Base-by-base conservation (phyloP, 805 yeast species). In the Kluyveromyces wickerhamii region DNA sequence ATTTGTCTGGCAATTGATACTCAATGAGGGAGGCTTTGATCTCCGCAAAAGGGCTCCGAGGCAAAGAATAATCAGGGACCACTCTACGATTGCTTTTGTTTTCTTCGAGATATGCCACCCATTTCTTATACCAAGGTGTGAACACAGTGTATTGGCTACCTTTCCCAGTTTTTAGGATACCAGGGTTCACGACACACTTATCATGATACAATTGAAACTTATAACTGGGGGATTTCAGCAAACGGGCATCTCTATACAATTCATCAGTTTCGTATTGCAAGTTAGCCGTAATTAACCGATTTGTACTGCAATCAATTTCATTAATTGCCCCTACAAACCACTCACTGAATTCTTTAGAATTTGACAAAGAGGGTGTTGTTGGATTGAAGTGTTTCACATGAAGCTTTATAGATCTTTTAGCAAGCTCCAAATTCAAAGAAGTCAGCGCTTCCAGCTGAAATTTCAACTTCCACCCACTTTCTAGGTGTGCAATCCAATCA, bases 101-200 rank as follows among this genome's bases (percentile, higher is more conserved):
- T 5, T 42, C 41, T 24, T 58, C 44, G 8, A 65, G 42, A 31
- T 51, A 44, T 11, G 48, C 45, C 6, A 49, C 45, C 74, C 74
- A 69, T 20, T 63, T 58, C 36, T 55, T 64, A 41, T 57, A 66
- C 72, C 72, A 69, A 0, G 74, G 74, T 4, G 71, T 58, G 40
- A 69, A 69, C 8, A 67, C 67, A 2, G 71, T 61, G 35, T 64
- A 69, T 31, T 60, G 67, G 1, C 66, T 59, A 1, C 69, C 71
- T 41, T 62, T 65, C 22, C 63, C 62, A 0, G 73, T 61, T 5
- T 48, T 52, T 22, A 69, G 45, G 11, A 41, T 45, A 2, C 67
- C 63, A 0, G 74, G 74, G 8, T 47, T 44, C 11, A 69, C 65
- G 8, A 66, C 57, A 37, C 73, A 68, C 12, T 59, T 51, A 44